phyloP scores from a whole-genome alignment of 495 filamentous ascomycete genomes.

The Penicillium herquei region DNA sequence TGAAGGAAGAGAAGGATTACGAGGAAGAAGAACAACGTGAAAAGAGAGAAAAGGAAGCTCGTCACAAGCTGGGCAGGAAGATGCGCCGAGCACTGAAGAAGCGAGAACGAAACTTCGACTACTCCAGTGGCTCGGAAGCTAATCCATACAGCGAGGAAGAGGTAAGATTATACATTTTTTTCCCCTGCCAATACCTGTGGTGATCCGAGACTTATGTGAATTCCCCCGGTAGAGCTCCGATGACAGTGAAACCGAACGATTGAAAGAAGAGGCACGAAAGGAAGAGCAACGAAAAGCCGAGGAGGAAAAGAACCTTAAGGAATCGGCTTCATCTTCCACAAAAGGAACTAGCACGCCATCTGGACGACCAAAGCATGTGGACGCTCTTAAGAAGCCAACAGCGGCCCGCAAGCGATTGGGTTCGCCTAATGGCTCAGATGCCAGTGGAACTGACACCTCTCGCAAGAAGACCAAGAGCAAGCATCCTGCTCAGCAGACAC shows the following conservation, averaged over 20 bases:
- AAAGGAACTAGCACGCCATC: constrained; percentile 77
- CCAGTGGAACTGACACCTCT: constrained; percentile 83
- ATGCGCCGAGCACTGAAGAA: constrained; percentile 76
- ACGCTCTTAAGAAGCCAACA: constrained; percentile 55
- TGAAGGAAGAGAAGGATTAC: constrained; percentile 81
- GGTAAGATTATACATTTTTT: constrained; percentile 24
- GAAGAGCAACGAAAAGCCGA: constrained; percentile 57
- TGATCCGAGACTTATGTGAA: constrained; percentile 4
- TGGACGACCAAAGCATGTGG: constrained; percentile 51
- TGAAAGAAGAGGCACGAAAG: constrained; percentile 56
- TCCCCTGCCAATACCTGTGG: not conserved
- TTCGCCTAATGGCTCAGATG: constrained; percentile 82
- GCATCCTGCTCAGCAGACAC: constrained; percentile 46
- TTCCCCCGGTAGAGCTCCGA: constrained; percentile 36
- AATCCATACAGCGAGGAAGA: constrained; percentile 71
- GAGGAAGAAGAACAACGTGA: constrained; percentile 74
- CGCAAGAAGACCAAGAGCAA: constrained; percentile 87
- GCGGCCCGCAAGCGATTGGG: constrained; percentile 76
- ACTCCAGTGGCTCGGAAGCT: constrained; percentile 69
- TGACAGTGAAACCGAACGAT: constrained; percentile 48
- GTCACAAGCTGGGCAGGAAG: constrained; percentile 67
- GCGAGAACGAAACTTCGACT: constrained; percentile 80
- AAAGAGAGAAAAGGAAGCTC: constrained; percentile 63
- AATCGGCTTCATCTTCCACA: constrained; percentile 55
- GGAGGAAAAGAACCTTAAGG: constrained; percentile 56